Percentiles rank a stretch among this genome's conserved stretches.
Conservation (phyloP, 768 basidiomycete species). For the Mycena indigotica region DNA sequence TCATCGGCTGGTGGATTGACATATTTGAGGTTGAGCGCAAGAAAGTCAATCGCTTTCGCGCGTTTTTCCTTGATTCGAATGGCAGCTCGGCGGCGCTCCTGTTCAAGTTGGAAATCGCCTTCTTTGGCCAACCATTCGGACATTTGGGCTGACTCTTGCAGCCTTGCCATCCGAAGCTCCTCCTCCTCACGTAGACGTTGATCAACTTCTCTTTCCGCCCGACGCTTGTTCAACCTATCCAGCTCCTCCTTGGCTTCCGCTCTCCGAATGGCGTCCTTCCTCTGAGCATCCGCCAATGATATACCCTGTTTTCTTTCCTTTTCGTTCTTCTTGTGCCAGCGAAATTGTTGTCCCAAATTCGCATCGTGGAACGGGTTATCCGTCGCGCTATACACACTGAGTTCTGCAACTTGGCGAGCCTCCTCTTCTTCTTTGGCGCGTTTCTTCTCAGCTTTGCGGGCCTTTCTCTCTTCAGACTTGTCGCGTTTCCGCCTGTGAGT, state of each 20-base stretch:
- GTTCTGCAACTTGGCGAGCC: conserved; percentile 87
- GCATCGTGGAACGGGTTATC: conserved; percentile 99
- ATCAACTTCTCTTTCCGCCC: conserved; percentile 93
- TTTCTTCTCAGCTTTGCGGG: conserved; percentile 87
- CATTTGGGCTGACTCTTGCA: conserved; percentile 97
- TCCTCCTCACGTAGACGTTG: conserved; percentile 89
- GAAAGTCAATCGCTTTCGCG: conserved; percentile 97
- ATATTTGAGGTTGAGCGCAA: conserved; percentile 94
- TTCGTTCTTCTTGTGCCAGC: conserved; percentile 98
- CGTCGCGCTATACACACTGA: conserved; percentile 93
- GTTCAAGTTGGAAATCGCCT: conserved; percentile 95
- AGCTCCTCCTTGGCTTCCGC: conserved; percentile 96
- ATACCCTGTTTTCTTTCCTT: conserved; percentile 91
- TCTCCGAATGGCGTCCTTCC: conserved; percentile 75
- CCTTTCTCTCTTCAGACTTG: conserved; percentile 82
- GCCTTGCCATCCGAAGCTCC: conserved; percentile 81
- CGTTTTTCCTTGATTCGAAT: conserved; percentile 95
- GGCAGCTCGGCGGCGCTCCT: conserved; percentile 85
- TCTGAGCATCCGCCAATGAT: conserved; percentile 73
- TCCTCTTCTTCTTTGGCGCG: conserved; percentile 85
- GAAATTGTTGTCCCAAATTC: conserved; percentile 94
- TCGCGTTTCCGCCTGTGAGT: conserved; percentile 73
- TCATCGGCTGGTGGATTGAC: conserved; percentile 70
- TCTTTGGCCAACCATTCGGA: conserved; percentile 97
- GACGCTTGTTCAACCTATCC: conserved; percentile 83